A percentile compares a stretch with the other conserved stretches of the same genome.
phyloP scores from a whole-genome alignment of 371 early-diverging fungal species.

The Haplosporangium sp. region DNA sequence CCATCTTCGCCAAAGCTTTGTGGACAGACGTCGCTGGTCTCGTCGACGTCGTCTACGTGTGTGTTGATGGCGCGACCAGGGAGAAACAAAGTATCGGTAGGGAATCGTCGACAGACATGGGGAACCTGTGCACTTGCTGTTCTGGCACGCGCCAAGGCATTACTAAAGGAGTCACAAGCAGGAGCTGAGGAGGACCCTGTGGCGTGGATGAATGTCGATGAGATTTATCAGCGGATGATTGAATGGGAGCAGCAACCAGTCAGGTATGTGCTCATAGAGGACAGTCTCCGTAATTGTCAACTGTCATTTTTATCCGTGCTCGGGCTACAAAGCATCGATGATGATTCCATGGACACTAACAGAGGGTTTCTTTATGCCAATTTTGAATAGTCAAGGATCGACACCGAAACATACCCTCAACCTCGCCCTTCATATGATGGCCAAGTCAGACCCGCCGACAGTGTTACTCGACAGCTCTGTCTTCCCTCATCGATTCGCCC shows the following conservation, averaged over 20 bases:
- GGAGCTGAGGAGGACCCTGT: neutral
- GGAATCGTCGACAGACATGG: constrained; percentile 52
- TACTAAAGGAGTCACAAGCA: constrained; percentile 6
- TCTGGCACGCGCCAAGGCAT: constrained; percentile 20
- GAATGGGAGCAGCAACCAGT: constrained; percentile 53
- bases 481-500: constrained; percentile 40
- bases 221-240: constrained; percentile 46
- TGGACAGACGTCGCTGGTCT: constrained; percentile 47
- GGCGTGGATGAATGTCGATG: constrained; percentile 54
- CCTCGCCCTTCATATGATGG: constrained; percentile 54
- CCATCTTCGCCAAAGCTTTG: constrained; percentile 47
- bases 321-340: too few species aligned
- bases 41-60: constrained; percentile 37
- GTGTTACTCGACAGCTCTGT: constrained; percentile 39
- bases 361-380: neutral
- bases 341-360: neutral
- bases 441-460: constrained; percentile 44
- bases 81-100: constrained; percentile 37
- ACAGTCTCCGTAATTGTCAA: neutral
- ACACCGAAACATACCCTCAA: constrained; percentile 50
- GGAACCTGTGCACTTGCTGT: constrained; percentile 47
- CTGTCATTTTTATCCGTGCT: too few species aligned
- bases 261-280: constrained; percentile 18
- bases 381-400: constrained; percentile 39
- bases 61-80: constrained; percentile 45